Evolutionary conservation across 1,284 basidiomycete genomes (phyloP).

Genomic region (Heterobasidion irregulare): DNA sequence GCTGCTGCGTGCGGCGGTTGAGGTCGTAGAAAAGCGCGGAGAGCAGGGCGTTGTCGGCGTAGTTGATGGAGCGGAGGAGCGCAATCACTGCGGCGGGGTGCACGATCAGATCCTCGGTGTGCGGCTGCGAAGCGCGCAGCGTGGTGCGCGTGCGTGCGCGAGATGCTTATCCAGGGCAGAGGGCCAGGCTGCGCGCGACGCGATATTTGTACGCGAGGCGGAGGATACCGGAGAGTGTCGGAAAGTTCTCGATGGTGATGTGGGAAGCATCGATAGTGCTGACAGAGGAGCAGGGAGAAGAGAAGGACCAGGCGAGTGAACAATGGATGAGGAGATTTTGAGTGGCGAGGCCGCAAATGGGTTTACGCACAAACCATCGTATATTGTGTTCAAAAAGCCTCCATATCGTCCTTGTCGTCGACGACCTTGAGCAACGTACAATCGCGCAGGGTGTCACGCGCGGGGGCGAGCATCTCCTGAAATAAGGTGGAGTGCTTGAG

Average conservation of each 20-base stretch:
- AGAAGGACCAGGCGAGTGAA: background rate
- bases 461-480: too few relatives aligned
- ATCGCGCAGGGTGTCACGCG: too few relatives aligned
- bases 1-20: constrained; percentile 16
- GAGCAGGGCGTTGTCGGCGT: constrained; percentile 12
- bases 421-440: background rate
- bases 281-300: background rate
- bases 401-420: constrained; percentile 10
- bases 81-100: constrained; percentile 19
- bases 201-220: constrained; percentile 12
- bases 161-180: constrained; percentile 4
- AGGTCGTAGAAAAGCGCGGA: constrained; percentile 21
- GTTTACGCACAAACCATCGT: constrained; percentile 11
- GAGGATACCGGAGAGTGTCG: constrained; percentile 14
- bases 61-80: constrained; percentile 18
- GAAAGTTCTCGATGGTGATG: constrained; percentile 17
- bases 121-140: background rate
- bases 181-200: constrained; percentile 8
- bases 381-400: constrained; percentile 9
- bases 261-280: constrained; percentile 16
- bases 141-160: background rate
- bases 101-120: constrained; percentile 14
- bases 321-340: too few relatives aligned
- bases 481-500: too few relatives aligned
- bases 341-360: background rate